phyloP scores from a whole-genome alignment of 257 asterid species.

The Ilex asprella region DNA sequence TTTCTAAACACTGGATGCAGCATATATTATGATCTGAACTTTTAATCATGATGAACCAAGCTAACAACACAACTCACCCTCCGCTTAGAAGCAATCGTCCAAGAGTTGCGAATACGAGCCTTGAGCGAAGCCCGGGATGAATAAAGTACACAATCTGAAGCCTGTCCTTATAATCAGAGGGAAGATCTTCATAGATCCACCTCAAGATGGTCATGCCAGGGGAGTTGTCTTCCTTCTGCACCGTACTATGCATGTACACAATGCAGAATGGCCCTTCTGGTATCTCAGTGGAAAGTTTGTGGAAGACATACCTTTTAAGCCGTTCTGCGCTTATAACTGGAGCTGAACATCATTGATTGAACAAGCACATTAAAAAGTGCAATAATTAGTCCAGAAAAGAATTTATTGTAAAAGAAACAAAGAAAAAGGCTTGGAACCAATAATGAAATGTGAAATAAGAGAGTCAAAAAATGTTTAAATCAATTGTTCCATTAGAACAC shows the following conservation, averaged over 20 bases:
- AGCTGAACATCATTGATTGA: conserved; percentile 34
- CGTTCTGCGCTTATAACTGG: conserved; percentile 63
- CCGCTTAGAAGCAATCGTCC: conserved; percentile 87
- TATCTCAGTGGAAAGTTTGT: conserved; percentile 55
- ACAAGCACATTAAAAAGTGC: neutral
- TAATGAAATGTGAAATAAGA: too few species aligned
- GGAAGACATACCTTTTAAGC: conserved; percentile 65
- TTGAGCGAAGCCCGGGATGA: conserved; percentile 87
- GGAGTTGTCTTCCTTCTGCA: conserved; percentile 76
- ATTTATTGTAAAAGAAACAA: too few species aligned
- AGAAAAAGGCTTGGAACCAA: neutral
- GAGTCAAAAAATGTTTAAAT: too few species aligned
- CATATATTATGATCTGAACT: neutral
- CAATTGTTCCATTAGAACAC: too few species aligned
- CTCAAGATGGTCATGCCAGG: conserved; percentile 84
- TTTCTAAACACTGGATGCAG: neutral
- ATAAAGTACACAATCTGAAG: conserved; percentile 77
- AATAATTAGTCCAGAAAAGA: neutral
- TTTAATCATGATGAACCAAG: neutral
- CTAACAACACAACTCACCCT: conserved; percentile 49
- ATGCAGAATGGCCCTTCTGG: conserved; percentile 81
- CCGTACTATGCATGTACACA: conserved; percentile 81
- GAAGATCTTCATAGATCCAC: conserved; percentile 92
- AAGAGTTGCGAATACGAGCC: conserved; percentile 82
- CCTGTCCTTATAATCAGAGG: conserved; percentile 66